phyloP scores from a whole-genome alignment of 2,329 filamentous ascomycete genomes.

The Didymella arachidicola region DNA sequence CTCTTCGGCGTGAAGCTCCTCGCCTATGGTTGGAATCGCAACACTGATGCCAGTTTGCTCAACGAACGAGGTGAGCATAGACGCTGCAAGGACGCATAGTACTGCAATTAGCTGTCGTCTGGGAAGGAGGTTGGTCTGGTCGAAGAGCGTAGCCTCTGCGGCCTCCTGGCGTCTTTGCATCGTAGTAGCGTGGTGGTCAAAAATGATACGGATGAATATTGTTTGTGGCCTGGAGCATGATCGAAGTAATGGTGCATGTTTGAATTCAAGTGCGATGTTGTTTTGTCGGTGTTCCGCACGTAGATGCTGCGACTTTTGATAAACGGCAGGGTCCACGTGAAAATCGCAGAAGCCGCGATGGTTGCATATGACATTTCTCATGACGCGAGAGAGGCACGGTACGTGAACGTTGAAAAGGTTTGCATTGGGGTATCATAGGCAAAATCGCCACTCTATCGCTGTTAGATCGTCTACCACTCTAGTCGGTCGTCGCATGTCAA shows the following conservation, averaged over 20 bases:
- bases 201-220: neutral
- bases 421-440: conserved; percentile 35
- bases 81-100: neutral
- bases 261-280: neutral
- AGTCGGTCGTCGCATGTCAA: conserved; percentile 46
- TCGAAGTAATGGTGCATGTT: neutral
- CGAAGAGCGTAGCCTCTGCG: neutral
- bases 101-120: neutral
- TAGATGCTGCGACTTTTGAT: neutral
- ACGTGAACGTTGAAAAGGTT: neutral
- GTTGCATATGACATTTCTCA: neutral
- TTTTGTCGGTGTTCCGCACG: neutral
- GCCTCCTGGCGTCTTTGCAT: neutral
- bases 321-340: neutral
- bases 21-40: neutral
- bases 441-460: conserved; percentile 7
- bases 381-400: too few species aligned
- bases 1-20: neutral
- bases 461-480: conserved; percentile 36
- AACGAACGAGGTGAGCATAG: neutral
- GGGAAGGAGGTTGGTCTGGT: neutral
- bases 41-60: neutral
- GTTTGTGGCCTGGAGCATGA: neutral
- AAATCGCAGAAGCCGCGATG: neutral
- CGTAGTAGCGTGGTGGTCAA: neutral